Percentiles rank a stretch among this genome's conserved stretches.
phyloP scores from a whole-genome alignment of 2,329 filamentous ascomycete genomes.

The Epicoccum sorghinum region DNA sequence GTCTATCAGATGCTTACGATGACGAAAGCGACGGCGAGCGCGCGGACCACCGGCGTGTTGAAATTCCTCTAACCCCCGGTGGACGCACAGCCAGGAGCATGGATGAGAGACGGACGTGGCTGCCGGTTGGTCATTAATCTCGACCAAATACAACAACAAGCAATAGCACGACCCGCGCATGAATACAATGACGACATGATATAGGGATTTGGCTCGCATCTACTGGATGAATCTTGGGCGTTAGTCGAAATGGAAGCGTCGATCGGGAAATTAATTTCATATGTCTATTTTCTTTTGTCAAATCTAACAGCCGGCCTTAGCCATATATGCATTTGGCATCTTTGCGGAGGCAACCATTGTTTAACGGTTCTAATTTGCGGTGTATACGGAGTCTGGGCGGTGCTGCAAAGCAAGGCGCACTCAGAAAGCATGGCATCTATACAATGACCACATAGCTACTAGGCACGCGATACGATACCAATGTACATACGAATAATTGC shows the following conservation, averaged over 20 bases:
- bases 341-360: neutral
- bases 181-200: conserved; percentile 24
- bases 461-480: conserved; percentile 10
- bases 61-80: conserved; percentile 68
- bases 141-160: neutral
- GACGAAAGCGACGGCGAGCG: conserved; percentile 64
- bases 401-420: neutral
- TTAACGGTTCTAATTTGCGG: neutral
- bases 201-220: conserved; percentile 9
- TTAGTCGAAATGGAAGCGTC: neutral
- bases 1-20: conserved; percentile 69
- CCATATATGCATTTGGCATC: conserved; percentile 4
- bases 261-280: conserved; percentile 9
- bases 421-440: conserved; percentile 1
- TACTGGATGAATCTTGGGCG: conserved; percentile 5
- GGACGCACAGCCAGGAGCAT: conserved; percentile 67
- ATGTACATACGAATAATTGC: conserved; percentile 14
- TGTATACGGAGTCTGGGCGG: neutral
- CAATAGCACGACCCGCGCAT: conserved; percentile 1
- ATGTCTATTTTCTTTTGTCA: conserved; percentile 16
- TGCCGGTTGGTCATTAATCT: conserved; percentile 49
- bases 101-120: conserved; percentile 66
- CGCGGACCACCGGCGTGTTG: conserved; percentile 51
- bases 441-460: conserved; percentile 11
- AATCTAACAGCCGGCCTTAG: neutral